These are phyloP conservation scores for Mortierella sp. DNA, from an alignment of 371 early-diverging fungal genomes.

Conservation along the genomic window DNA sequence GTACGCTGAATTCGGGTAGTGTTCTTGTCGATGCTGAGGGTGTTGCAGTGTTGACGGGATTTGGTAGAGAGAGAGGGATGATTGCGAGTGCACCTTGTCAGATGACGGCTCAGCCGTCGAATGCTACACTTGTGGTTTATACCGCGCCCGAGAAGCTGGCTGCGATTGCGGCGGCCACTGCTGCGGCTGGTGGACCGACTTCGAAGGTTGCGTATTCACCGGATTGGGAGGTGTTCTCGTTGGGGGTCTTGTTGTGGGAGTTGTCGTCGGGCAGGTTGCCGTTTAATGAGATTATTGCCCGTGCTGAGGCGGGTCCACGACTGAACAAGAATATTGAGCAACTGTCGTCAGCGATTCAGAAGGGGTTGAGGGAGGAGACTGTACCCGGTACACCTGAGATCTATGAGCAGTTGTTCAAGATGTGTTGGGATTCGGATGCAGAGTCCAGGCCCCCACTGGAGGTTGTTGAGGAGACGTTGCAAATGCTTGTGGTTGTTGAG, in stretches of 20 bases:
- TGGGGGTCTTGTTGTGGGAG: constrained; percentile 54
- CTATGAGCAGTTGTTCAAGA: constrained; percentile 57
- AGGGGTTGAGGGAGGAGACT: constrained; percentile 50
- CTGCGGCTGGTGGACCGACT: constrained; percentile 37
- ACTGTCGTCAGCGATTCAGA: constrained; percentile 46
- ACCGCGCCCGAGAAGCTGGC: constrained; percentile 48
- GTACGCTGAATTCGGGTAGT: constrained; percentile 40
- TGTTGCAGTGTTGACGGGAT: constrained; percentile 45
- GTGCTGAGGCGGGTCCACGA: constrained; percentile 51
- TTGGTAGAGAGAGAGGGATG: constrained; percentile 35
- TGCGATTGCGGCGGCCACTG: constrained; percentile 23
- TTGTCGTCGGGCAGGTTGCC: constrained; percentile 48
- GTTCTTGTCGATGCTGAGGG: constrained; percentile 50
- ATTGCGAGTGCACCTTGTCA: constrained; percentile 46
- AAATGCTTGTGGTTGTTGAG: constrained; percentile 55
- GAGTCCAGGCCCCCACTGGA: constrained; percentile 48
- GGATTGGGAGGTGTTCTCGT: constrained; percentile 44
- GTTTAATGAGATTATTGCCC: constrained; percentile 50
- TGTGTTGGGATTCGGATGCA: constrained; percentile 50
- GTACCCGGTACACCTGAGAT: constrained; percentile 52
- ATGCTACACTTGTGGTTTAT: constrained; percentile 34
- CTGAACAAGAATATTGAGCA: constrained; percentile 56
- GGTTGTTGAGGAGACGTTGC: constrained; percentile 49
- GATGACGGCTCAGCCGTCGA: constrained; percentile 45
- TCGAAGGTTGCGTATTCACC: constrained; percentile 14